Evolutionary conservation across 306 rosid species (phyloP).

Genomic region (Lotus japonicus): DNA sequence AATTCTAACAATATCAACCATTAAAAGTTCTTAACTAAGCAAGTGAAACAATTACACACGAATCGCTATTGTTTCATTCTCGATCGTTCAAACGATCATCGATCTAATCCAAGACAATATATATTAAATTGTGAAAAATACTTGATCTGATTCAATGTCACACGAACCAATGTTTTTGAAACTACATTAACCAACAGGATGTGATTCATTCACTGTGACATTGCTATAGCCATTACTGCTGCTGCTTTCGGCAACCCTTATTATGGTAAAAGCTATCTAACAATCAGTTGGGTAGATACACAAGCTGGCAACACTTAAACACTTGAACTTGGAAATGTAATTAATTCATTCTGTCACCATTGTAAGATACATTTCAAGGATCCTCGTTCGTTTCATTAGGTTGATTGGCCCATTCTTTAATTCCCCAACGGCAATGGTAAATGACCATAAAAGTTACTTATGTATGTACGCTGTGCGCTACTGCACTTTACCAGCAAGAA

Average conservation of each 20-base stretch:
- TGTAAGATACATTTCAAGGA: too few species aligned
- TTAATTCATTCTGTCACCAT: constrained; percentile 1
- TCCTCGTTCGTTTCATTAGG: not conserved
- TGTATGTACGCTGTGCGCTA: not conserved
- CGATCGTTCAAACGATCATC: too few species aligned
- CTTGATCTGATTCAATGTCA: too few species aligned
- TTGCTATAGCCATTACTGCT: not conserved
- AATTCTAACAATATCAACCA: too few species aligned
- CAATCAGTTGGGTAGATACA: not conserved
- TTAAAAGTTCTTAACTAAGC: too few species aligned
- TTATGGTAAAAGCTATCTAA: not conserved
- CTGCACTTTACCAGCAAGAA: not conserved
- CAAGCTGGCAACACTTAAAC: not conserved
- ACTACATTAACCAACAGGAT: not conserved
- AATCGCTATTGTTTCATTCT: too few species aligned
- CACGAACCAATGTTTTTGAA: too few species aligned
- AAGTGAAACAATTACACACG: too few species aligned
- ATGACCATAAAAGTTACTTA: constrained; percentile 8
- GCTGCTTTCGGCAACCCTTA: not conserved
- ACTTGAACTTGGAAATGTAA: constrained; percentile 10
- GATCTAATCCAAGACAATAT: too few species aligned
- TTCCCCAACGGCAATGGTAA: constrained; percentile 21
- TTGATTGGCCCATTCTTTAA: constrained; percentile 26
- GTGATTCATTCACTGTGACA: not conserved
- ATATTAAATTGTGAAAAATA: too few species aligned